Evolutionary conservation across 345 rosid genomes (phyloP).

Genomic region (Camelina neglecta): DNA sequence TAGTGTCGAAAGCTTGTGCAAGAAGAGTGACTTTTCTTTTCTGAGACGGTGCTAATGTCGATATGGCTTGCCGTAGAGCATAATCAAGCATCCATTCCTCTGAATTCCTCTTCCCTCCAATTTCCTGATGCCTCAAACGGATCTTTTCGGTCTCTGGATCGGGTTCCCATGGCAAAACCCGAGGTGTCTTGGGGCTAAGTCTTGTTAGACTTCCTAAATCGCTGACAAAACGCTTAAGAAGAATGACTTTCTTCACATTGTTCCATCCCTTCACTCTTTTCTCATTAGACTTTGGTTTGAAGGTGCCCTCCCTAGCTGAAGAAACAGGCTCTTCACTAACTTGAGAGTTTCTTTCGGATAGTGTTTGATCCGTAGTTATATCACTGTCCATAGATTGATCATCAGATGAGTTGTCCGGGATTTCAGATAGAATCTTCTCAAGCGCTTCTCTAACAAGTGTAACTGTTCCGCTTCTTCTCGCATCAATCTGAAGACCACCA

Average conservation of each 20-base stretch:
- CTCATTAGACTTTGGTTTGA: constrained; percentile 45
- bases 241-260: constrained; percentile 72
- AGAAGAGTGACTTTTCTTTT: constrained; percentile 82
- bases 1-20: constrained; percentile 95
- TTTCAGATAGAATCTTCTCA: constrained; percentile 76
- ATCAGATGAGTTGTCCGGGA: constrained; percentile 62
- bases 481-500: constrained; percentile 45
- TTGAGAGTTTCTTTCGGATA: constrained; percentile 43
- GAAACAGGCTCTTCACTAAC: constrained; percentile 38
- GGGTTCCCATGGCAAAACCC: constrained; percentile 49
- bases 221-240: constrained; percentile 78
- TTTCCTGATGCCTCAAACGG: constrained; percentile 62
- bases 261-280: constrained; percentile 74
- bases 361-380: constrained; percentile 49
- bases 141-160: constrained; percentile 72
- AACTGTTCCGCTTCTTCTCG: constrained; percentile 59
- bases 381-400: constrained; percentile 56
- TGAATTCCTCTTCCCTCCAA: constrained; percentile 65
- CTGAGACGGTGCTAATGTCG: constrained; percentile 74
- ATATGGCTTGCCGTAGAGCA: constrained; percentile 74
- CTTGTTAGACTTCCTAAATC: constrained; percentile 70
- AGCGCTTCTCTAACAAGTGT: constrained; percentile 81
- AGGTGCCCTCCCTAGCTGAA: constrained; percentile 24
- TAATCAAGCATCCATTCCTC: constrained; percentile 98
- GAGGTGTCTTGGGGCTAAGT: constrained; percentile 55